Evolutionary conservation across 1,284 basidiomycete species (phyloP).

Genomic region (Coriolopsis trogii): DNA sequence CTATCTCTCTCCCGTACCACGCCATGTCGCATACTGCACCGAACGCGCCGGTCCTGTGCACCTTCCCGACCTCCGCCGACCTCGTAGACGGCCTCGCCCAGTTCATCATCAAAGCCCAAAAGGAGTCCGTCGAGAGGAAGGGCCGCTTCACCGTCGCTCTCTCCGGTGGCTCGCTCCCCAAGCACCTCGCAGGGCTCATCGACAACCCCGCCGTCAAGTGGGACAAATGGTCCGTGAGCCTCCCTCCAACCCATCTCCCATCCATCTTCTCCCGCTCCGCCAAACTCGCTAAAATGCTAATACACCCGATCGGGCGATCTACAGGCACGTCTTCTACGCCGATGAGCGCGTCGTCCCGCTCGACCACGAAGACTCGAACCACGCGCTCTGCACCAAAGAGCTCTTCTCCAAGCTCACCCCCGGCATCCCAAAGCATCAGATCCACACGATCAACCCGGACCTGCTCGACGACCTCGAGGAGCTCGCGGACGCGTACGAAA

Average conservation of each 20-base stretch:
- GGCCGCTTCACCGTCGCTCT: constrained; percentile 91
- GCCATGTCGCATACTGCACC: constrained; percentile 40
- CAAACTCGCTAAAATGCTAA: not conserved
- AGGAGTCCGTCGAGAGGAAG: constrained; percentile 86
- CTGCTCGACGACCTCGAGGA: constrained; percentile 85
- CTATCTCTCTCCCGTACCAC: not conserved
- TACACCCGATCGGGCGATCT: not conserved
- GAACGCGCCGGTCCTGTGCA: constrained; percentile 74
- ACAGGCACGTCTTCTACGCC: constrained; percentile 96
- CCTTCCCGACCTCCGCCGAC: constrained; percentile 62
- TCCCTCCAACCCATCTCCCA: not conserved
- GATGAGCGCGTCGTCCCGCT: constrained; percentile 97
- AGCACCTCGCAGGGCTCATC: constrained; percentile 79
- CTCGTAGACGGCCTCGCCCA: constrained; percentile 72
- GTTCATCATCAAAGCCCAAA: constrained; percentile 89
- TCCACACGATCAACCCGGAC: constrained; percentile 82
- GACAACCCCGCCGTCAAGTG: constrained; percentile 81
- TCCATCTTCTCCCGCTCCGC: not conserved
- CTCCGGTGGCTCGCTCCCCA: constrained; percentile 92
- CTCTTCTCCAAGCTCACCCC: constrained; percentile 83
- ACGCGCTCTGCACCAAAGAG: constrained; percentile 72
- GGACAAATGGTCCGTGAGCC: constrained; percentile 84
- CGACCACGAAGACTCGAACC: constrained; percentile 92
- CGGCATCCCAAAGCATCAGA: constrained; percentile 69
- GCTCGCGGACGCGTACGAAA: constrained; percentile 91